Percentiles rank a stretch among this genome's conserved stretches.
Evolutionary conservation across 2,329 filamentous ascomycete species (phyloP).

Genomic region (Aspergillus thermomutatus): DNA sequence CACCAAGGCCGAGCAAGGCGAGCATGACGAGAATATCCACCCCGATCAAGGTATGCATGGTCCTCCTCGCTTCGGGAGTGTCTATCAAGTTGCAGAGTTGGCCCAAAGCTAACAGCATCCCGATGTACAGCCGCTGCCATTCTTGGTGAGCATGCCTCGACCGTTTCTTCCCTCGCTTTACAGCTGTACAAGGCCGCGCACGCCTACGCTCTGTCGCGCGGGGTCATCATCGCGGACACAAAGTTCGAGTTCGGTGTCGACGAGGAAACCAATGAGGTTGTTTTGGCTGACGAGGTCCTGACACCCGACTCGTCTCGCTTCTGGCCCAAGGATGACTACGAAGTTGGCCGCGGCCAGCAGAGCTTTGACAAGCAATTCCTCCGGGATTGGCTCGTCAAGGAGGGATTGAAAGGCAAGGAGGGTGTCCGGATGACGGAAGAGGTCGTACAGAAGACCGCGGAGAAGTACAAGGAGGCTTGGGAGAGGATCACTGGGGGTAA

Average conservation of each 20-base stretch:
- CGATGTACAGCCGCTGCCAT: conserved; percentile 50
- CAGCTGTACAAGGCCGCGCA: conserved; percentile 58
- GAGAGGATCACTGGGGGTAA: conserved; percentile 62
- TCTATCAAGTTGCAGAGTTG: neutral
- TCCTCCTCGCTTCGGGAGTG: neutral
- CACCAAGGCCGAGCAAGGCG: conserved; percentile 77
- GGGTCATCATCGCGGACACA: conserved; percentile 74
- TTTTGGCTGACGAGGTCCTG: conserved; percentile 79
- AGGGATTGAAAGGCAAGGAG: conserved; percentile 72
- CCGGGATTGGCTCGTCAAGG: conserved; percentile 73
- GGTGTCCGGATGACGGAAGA: conserved; percentile 70
- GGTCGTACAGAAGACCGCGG: conserved; percentile 64
- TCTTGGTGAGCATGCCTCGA: conserved; percentile 62
- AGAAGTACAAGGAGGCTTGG: conserved; percentile 74
- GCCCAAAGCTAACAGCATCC: neutral
- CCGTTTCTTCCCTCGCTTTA: conserved; percentile 64
- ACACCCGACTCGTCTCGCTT: conserved; percentile 83
- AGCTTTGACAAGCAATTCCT: conserved; percentile 89
- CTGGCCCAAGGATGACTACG: conserved; percentile 74
- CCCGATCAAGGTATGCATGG: conserved; percentile 56
- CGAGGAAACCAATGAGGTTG: conserved; percentile 61
- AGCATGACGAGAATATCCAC: conserved; percentile 83
- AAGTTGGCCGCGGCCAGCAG: conserved; percentile 69
- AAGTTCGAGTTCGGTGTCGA: conserved; percentile 76
- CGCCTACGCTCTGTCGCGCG: conserved; percentile 49